phyloP scores from a whole-genome alignment of 495 filamentous ascomycete species.

The Penicillium flavigenum region DNA sequence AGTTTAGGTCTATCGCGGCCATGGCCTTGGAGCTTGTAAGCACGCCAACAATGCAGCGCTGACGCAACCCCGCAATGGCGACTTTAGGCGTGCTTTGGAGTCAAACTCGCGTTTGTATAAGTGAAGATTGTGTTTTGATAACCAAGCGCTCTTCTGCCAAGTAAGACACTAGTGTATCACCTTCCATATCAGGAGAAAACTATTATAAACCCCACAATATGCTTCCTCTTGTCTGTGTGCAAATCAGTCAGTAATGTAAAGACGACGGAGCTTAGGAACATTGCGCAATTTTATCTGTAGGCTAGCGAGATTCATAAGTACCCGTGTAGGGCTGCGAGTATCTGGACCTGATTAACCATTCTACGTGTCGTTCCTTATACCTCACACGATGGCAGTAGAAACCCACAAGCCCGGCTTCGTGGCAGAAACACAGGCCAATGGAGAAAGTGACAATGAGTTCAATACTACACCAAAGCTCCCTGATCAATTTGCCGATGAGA shows the following conservation, averaged over 20 bases:
- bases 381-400: not conserved
- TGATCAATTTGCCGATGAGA: slow-evolving; percentile 43
- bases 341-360: not conserved
- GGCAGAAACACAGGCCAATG: not conserved
- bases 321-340: not conserved
- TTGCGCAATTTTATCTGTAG: slow-evolving; percentile 13
- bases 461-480: slow-evolving; percentile 29
- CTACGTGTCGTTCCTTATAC: not conserved
- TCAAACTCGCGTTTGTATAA: not conserved
- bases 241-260: not conserved
- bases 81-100: slow-evolving; percentile 16
- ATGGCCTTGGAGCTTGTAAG: slow-evolving; percentile 10
- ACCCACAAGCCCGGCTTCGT: not conserved
- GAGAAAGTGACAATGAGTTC: slow-evolving; percentile 3
- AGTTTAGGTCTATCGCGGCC: not conserved
- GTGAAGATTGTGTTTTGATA: not conserved
- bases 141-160: not conserved
- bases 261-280: slow-evolving; percentile 11
- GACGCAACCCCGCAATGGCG: slow-evolving; percentile 21
- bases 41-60: slow-evolving; percentile 21
- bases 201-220: not conserved
- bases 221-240: not conserved
- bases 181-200: not conserved
- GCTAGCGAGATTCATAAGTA: not conserved
- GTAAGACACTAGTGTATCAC: not conserved